These are phyloP conservation scores for Aspergillus intermedius DNA, from an alignment of 2,329 filamentous ascomycete genomes.

Conservation along the genomic window DNA sequence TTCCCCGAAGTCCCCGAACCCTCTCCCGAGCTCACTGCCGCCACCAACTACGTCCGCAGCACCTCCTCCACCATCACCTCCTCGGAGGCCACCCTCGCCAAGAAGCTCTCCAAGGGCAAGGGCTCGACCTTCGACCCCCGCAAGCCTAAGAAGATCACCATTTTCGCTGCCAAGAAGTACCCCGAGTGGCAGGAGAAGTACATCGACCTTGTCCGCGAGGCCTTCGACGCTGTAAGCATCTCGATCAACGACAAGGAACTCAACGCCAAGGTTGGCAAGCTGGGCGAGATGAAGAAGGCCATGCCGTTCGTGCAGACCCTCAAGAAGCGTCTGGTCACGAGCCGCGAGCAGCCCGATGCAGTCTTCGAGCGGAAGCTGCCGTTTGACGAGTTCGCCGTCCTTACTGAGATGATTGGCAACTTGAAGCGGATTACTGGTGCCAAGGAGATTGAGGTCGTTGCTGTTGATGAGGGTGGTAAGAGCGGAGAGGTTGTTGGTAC, in stretches of 20 bases:
- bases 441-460: constrained; percentile 64
- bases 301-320: constrained; percentile 92
- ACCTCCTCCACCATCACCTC: constrained; percentile 75
- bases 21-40: constrained; percentile 64
- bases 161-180: constrained; percentile 73
- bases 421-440: constrained; percentile 71
- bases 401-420: constrained; percentile 70
- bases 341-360: constrained; percentile 57
- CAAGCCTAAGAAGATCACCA: constrained; percentile 83
- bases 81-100: constrained; percentile 66
- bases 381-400: constrained; percentile 74
- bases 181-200: constrained; percentile 90
- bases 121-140: constrained; percentile 76
- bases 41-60: constrained; percentile 71
- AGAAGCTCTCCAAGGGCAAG: constrained; percentile 93
- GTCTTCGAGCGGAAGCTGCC: constrained; percentile 79
- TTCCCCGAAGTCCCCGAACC: constrained; percentile 66
- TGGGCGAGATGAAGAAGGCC: constrained; percentile 81
- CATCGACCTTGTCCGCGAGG: constrained; percentile 68
- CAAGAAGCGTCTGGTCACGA: constrained; percentile 69
- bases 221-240: constrained; percentile 58
- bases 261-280: constrained; percentile 70
- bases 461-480: constrained; percentile 56
- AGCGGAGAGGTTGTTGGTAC: constrained; percentile 38
- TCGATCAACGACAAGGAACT: constrained; percentile 73